Percentiles rank a stretch among this genome's conserved stretches.
Evolutionary conservation across 805 yeast species (phyloP).

Genomic region (Candida qinlingensis): DNA sequence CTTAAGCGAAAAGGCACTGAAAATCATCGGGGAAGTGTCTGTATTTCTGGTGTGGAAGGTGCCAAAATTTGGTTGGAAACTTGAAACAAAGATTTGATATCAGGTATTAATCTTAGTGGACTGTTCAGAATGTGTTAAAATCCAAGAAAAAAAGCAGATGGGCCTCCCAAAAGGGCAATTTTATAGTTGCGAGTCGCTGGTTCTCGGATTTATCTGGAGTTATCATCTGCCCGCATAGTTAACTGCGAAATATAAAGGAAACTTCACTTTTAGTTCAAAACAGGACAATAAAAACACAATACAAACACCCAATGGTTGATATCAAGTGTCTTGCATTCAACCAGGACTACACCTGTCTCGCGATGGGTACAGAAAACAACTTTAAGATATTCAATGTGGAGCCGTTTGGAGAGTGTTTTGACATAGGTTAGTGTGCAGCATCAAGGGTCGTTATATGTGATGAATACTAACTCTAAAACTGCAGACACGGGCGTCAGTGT

Average conservation of each 20-base stretch:
- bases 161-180: neutral
- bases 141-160: too few relatives aligned
- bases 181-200: neutral
- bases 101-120: too few relatives aligned
- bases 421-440: slow-evolving; percentile 25
- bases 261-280: neutral
- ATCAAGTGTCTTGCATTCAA: slow-evolving; percentile 33
- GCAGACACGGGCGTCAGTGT: slow-evolving; percentile 40
- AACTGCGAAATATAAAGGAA: neutral
- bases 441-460: neutral
- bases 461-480: neutral
- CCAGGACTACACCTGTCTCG: slow-evolving; percentile 80
- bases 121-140: too few relatives aligned
- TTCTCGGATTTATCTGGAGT: neutral
- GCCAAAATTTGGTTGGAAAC: neutral
- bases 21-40: neutral
- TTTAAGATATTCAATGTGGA: slow-evolving; percentile 82
- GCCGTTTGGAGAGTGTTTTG: slow-evolving; percentile 74
- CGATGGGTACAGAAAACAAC: slow-evolving; percentile 61
- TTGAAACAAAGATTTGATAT: too few relatives aligned
- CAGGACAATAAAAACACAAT: neutral
- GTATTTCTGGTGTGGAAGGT: neutral
- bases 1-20: slow-evolving; percentile 15
- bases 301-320: neutral
- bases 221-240: neutral